These are phyloP conservation scores for Fusarium brevicatenulatum DNA, from an alignment of 2,329 filamentous ascomycete genomes.

Conservation along the genomic window DNA sequence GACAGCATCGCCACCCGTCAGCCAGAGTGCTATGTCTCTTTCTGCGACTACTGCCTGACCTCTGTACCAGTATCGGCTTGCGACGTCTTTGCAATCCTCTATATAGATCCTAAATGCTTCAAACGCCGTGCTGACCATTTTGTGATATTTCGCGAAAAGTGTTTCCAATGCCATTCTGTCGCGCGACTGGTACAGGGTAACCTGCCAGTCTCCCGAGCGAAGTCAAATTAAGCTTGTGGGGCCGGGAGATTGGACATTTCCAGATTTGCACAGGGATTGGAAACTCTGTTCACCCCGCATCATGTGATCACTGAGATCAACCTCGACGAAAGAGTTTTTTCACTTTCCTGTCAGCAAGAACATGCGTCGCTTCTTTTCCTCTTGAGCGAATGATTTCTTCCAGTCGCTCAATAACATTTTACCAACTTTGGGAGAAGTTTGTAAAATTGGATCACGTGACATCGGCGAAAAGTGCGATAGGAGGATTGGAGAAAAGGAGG, in stretches of 20 bases:
- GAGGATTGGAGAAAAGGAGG: background rate
- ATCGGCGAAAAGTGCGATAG: background rate
- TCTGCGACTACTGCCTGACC: fast-evolving
- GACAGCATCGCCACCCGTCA: background rate
- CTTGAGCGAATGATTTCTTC: fast-evolving
- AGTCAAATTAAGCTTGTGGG: background rate
- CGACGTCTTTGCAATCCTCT: background rate
- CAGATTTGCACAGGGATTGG: background rate
- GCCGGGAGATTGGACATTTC: background rate
- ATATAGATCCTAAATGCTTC: background rate
- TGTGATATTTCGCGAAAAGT: background rate
- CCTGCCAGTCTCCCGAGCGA: background rate
- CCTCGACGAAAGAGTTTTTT: fast-evolving
- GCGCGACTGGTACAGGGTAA: background rate
- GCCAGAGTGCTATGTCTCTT: fast-evolving
- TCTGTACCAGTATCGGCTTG: fast-evolving
- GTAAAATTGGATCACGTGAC: background rate
- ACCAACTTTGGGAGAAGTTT: no score
- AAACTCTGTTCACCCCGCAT: background rate
- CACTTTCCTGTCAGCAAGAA: fast-evolving
- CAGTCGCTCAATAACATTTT: no score
- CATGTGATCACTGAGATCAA: background rate
- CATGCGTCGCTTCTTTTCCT: fast-evolving
- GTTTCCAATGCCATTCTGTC: background rate
- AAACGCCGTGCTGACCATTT: background rate